Base-by-base conservation (phyloP, 495 filamentous ascomycete species). In the Zalerion maritima region DNA sequence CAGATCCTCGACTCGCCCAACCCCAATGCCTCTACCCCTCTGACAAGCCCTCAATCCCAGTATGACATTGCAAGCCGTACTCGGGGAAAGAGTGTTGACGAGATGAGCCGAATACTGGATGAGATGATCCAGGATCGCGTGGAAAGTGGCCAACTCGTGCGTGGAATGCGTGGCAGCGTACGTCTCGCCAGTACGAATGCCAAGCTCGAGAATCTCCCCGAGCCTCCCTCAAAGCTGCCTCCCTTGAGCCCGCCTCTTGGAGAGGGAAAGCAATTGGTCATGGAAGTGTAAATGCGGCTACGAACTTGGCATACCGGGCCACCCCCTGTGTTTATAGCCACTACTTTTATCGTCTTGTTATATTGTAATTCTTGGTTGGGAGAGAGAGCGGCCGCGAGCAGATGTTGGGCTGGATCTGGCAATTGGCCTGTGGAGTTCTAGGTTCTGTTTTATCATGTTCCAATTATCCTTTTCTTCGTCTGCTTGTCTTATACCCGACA, bases 61-160 rank as follows among this genome's bases (percentile, higher is more conserved):
- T 16, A 32, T 47, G 27, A 57, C 57, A 22, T 62, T 54, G 25
- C 45, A 50, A 12, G 58, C 14, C 53, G 56, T 16, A 68, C 62
- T 32, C 66, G 72, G 34, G 68, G 67, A 16, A 75, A 69, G 60
- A 78, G 79, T 34, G 74, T 86, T 25, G 81, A 89, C 38, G 83
- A 92, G 50, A 80, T 92, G 67, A 89, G 79, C 31, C 67, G 73
- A 26, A 82, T 94, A 55, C 67, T 94, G 18, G 84, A 94, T 38
- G 80, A 89, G 50, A 94, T 94, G 85, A 89, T 94, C 35, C 79
- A 82, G 49, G 77, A 83, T 45, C 72, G 78, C 13, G 78, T 86
- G 28, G 78, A 84, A 38, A 63, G 61, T 17, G 78, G 77, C 10
- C 65, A 75, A 26, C 40, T 77, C 23, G 57, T 77, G 16, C 67